phyloP scores from a whole-genome alignment of 2,329 filamentous ascomycete species.

The Venturia carpophila region DNA sequence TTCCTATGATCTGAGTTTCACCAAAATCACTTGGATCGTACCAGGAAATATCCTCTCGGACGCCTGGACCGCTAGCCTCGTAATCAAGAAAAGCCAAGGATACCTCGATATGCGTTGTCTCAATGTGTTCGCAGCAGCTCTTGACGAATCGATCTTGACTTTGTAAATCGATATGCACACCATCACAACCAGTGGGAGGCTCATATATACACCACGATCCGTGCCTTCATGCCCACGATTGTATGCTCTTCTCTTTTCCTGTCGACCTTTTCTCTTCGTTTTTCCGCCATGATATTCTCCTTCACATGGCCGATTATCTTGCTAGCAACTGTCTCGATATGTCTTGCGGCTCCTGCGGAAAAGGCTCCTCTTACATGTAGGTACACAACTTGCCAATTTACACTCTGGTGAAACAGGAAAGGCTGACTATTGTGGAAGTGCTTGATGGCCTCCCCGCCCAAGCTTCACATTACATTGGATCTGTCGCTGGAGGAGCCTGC shows the following conservation, averaged over 20 bases:
- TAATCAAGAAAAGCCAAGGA: no score
- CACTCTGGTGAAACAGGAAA: not conserved
- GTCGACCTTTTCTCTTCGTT: not conserved
- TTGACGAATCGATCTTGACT: not conserved
- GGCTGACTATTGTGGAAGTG: not conserved
- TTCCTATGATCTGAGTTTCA: not conserved
- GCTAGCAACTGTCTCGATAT: not conserved
- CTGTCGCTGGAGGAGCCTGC: not conserved
- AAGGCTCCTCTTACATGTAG: not conserved
- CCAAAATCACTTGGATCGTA: not conserved
- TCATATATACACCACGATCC: not conserved
- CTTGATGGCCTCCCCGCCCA: not conserved
- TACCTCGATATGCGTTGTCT: no score
- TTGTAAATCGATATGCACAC: not conserved
- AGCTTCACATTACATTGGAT: not conserved
- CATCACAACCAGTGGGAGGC: not conserved
- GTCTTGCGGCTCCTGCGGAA: not conserved
- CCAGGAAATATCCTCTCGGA: not conserved
- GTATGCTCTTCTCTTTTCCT: not conserved
- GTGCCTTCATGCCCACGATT: no score
- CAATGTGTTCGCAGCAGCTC: no score
- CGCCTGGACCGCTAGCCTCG: no score
- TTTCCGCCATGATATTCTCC: not conserved
- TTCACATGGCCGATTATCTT: not conserved
- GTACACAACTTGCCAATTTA: not conserved